Base-by-base conservation (phyloP, 1,284 basidiomycete genomes). In the Pascua guehoae region DNA sequence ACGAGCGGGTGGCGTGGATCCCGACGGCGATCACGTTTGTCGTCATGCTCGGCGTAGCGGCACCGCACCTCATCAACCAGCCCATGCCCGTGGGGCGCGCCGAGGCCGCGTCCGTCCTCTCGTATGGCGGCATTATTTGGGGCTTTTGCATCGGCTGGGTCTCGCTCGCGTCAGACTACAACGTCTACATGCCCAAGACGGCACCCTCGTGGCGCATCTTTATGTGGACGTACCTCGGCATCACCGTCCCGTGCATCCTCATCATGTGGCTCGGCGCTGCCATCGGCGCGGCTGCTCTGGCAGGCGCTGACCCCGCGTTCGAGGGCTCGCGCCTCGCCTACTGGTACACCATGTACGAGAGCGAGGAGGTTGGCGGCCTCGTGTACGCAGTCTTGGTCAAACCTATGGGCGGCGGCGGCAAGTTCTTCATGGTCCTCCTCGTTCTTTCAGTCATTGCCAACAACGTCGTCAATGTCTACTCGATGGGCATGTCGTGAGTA, bases 21-120 rank as follows among this genome's bases (percentile, higher is more conserved):
- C 80, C 80, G 18, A 77, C 79, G n/a, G 62, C 75, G 39, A 67
- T 76, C 62, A 70, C 76, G 54, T 77, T 78, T 66, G 41, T 76
- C 52, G 74, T 72, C 53, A 52, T 73, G n/a, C 60, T 73, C 47
- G 71, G 70, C 40, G 61, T 71, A 24, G 49, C 63, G 8, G 70
- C 69, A 39, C 68, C 70, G 58, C 58, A 66, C 53, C 60, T 73
- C 52, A 64, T 65, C 49, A 67, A 66, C 53, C 18, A 51, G 18
- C 69, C 68, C 9, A 67, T 68, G 72, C 60, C 56, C 10, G 50
- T 57, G 16, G 76, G 76, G 4, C 63, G 55, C 16, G 64, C 64
- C 4, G 74, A 73, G 54, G 69, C 70, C 1, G 70, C 73, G 14
- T 48, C n/a, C n/a, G 65, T 74, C 38, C 69, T 79, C 45, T 71